Evolutionary conservation across 208 protist species (phyloP).

Genomic region (Herpetomonas tarakana): DNA sequence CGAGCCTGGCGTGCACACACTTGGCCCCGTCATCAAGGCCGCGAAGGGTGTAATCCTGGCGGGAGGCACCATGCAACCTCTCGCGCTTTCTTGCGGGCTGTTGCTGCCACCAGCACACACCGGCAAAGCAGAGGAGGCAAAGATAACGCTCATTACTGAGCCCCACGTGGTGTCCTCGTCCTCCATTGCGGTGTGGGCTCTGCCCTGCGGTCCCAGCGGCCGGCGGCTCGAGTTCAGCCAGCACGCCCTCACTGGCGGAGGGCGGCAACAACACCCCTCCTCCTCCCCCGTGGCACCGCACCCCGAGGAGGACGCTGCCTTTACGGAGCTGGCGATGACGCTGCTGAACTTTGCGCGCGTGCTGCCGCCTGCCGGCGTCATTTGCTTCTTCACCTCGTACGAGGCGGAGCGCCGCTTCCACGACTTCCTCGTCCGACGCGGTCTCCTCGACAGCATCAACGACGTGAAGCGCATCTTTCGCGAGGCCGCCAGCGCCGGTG

Average conservation of each 20-base stretch:
- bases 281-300: not conserved
- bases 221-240: conserved; percentile 50
- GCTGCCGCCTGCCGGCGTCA: conserved; percentile 89
- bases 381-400: conserved; percentile 95
- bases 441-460: conserved; percentile 62
- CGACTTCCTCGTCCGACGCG: conserved; percentile 23
- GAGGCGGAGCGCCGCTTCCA: conserved; percentile 66
- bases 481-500: conserved; percentile 38
- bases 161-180: conserved; percentile 84
- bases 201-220: conserved; percentile 59
- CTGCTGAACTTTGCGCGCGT: conserved; percentile 88
- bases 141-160: conserved; percentile 41
- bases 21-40: conserved; percentile 42
- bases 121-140: not conserved
- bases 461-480: conserved; percentile 80
- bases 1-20: conserved; percentile 61
- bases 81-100: conserved; percentile 71
- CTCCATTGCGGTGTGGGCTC: conserved; percentile 65
- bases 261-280: not conserved
- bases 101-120: conserved; percentile 30
- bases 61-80: conserved; percentile 93
- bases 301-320: conserved; percentile 1
- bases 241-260: not conserved
- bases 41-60: conserved; percentile 74
- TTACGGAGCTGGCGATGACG: conserved; percentile 58